Conservation (phyloP, 2,329 filamentous ascomycete species). For the Setomelanomma holmii region DNA sequence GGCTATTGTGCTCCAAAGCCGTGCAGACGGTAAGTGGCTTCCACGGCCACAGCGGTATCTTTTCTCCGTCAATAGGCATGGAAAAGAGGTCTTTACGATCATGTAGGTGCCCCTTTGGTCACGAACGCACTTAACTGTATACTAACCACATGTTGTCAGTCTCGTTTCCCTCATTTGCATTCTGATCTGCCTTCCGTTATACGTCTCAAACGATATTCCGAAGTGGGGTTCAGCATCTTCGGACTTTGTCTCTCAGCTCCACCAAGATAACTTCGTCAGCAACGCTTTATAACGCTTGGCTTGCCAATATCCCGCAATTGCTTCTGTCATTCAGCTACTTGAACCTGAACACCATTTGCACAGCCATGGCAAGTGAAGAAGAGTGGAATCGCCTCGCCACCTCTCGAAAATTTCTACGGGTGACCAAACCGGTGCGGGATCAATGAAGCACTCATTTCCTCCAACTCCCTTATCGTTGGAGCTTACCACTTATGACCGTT, state of each 20-base stretch:
- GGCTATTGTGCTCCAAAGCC: not conserved
- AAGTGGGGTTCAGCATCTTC: constrained; percentile 20
- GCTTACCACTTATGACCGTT: constrained; percentile 42
- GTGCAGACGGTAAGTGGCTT: not conserved
- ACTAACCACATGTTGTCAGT: not conserved
- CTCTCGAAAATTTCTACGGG: constrained; percentile 44
- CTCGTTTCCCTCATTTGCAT: not conserved
- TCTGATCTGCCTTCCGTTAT: not conserved
- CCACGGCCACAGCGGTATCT: not conserved
- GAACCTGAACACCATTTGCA: constrained; percentile 55
- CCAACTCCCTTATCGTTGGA: constrained; percentile 48
- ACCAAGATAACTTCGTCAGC: not conserved
- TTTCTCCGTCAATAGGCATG: not conserved
- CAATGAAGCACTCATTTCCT: constrained; percentile 54
- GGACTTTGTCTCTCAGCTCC: constrained; percentile 2
- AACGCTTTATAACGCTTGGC: constrained; percentile 30
- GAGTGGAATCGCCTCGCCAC: constrained; percentile 56
- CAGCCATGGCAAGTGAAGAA: constrained; percentile 53
- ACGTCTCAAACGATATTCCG: too few species aligned
- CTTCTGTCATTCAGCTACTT: constrained; percentile 58
- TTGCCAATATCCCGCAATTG: constrained; percentile 58
- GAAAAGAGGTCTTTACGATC: not conserved
- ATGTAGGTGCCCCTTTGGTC: not conserved
- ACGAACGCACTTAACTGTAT: too few species aligned
- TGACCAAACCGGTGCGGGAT: constrained; percentile 33